Percentiles rank a stretch among this genome's conserved stretches.
These are phyloP conservation scores for Suhomyces maxii DNA, from an alignment of 1,139 yeast genomes.

Conservation along the genomic window DNA sequence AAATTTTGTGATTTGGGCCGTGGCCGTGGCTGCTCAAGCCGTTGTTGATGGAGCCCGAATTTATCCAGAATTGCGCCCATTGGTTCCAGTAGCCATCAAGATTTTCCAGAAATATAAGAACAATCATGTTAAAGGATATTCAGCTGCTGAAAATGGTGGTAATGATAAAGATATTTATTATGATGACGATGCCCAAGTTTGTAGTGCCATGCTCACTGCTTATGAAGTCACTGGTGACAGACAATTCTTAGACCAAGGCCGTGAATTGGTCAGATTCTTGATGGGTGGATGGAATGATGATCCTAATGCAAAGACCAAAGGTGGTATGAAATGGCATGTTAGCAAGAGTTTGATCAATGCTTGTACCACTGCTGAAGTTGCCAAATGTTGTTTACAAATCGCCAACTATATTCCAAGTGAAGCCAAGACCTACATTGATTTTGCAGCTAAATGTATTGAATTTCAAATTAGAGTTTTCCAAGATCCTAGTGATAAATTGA, in stretches of 20 bases:
- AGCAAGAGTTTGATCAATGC: slow-evolving; percentile 60
- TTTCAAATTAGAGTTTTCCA: slow-evolving; percentile 55
- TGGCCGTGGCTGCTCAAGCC: slow-evolving; percentile 63
- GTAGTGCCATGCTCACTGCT: slow-evolving; percentile 65
- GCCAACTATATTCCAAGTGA: slow-evolving; percentile 55
- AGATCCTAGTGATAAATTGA: slow-evolving; percentile 56
- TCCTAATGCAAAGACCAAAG: slow-evolving; percentile 43
- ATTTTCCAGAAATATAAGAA: slow-evolving; percentile 57
- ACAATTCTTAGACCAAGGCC: slow-evolving; percentile 54
- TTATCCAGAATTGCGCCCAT: slow-evolving; percentile 55
- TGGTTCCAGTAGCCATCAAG: slow-evolving; percentile 54
- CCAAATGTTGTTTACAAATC: slow-evolving; percentile 62
- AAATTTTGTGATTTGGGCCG: slow-evolving; percentile 66
- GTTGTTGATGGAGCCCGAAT: slow-evolving; percentile 62
- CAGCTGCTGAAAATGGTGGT: slow-evolving; percentile 58
- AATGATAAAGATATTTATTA: slow-evolving; percentile 66
- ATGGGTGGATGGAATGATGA: slow-evolving; percentile 66
- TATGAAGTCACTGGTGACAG: slow-evolving; percentile 66
- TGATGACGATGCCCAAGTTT: slow-evolving; percentile 78
- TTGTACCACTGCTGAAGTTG: slow-evolving; percentile 72
- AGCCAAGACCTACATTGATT: slow-evolving; percentile 43
- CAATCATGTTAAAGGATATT: slow-evolving; percentile 49
- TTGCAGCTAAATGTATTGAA: slow-evolving; percentile 55
- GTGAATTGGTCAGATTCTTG: slow-evolving; percentile 59
- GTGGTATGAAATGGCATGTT: slow-evolving; percentile 71